Percentiles rank a stretch among this genome's conserved stretches.
Conservation (phyloP, 2,329 filamentous ascomycete genomes). For the Raffaelea albimanens region DNA sequence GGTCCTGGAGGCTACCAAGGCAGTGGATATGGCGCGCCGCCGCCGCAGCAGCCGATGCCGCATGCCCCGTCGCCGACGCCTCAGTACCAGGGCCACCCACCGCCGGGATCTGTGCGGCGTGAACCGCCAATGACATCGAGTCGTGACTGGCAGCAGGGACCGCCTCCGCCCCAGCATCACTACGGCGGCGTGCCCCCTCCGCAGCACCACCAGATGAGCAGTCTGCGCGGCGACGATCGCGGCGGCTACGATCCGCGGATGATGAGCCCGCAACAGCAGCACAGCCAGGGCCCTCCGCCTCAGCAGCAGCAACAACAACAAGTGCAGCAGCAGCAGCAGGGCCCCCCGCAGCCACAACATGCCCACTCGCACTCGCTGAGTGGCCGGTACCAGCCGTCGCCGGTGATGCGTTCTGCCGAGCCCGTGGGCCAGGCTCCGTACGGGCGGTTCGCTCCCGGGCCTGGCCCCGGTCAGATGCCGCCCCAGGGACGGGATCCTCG, state of each 20-base stretch:
- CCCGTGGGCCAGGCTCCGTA: constrained; percentile 6
- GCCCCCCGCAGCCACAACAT: constrained; percentile 13
- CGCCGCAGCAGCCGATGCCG: background rate
- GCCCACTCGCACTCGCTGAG: constrained; percentile 17
- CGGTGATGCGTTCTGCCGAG: constrained; percentile 14
- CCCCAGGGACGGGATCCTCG: constrained; percentile 8
- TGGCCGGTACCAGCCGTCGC: constrained; percentile 16
- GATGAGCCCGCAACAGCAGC: constrained; percentile 13
- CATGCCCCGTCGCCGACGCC: constrained; percentile 29
- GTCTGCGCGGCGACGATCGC: constrained; percentile 11
- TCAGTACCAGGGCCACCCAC: constrained; percentile 42
- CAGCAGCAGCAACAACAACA: constrained; percentile 10
- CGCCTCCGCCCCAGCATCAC: constrained; percentile 14
- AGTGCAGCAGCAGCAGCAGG: constrained; percentile 9
- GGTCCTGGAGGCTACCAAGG: background rate
- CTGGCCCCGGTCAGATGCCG: constrained; percentile 10
- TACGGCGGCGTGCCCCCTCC: constrained; percentile 7
- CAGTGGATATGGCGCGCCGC: background rate
- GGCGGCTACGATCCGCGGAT: constrained; percentile 6
- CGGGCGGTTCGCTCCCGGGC: constrained; percentile 1
- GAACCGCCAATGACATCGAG: constrained; percentile 7
- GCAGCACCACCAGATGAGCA: constrained; percentile 5
- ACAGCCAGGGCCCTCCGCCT: constrained; percentile 8
- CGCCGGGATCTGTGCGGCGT: constrained; percentile 19
- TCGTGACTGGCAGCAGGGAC: constrained; percentile 20